These are phyloP conservation scores for Mycena olivaceomarginata DNA, from an alignment of 768 basidiomycete genomes.

Conservation along the genomic window DNA sequence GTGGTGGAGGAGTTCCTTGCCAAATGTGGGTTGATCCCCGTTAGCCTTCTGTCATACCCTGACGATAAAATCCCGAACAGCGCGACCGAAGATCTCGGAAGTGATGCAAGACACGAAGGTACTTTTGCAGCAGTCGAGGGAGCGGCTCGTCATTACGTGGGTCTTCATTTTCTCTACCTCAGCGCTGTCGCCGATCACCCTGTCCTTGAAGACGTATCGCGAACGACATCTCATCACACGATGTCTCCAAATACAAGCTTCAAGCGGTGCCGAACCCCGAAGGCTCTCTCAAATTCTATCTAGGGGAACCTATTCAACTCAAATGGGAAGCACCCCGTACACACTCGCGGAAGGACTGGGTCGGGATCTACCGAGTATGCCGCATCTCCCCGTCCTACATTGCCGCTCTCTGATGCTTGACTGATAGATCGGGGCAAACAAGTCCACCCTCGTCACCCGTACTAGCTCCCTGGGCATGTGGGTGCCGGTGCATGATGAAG, in stretches of 20 bases:
- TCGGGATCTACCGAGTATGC: constrained; percentile 90
- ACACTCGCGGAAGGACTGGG: constrained; percentile 97
- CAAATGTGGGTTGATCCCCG: constrained; percentile 76
- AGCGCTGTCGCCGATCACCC: constrained; percentile 19
- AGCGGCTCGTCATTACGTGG: constrained; percentile 94
- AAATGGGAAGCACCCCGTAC: constrained; percentile 91
- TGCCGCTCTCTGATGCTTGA: constrained; percentile 20
- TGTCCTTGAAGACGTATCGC: constrained; percentile 80
- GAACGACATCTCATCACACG: constrained; percentile 87
- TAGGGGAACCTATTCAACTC: constrained; percentile 93
- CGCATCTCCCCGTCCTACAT: constrained; percentile 16
- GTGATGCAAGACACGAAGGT: constrained; percentile 96
- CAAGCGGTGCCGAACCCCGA: constrained; percentile 73
- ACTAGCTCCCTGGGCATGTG: constrained; percentile 93
- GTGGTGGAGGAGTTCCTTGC: constrained; percentile 95
- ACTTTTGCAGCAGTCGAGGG: constrained; percentile 92
- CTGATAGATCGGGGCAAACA: constrained; percentile 89
- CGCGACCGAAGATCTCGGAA: constrained; percentile 91
- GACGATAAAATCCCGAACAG: constrained; percentile 60
- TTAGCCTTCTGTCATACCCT: neutral
- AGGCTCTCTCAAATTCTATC: constrained; percentile 81
- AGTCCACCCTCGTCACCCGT: constrained; percentile 87
- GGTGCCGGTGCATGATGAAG: constrained; percentile 93
- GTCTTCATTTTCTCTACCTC: constrained; percentile 48
- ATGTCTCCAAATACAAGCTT: constrained; percentile 87